Conservation (phyloP, 129 eudicot species). For the carrot (Daucus carota) region DNA sequence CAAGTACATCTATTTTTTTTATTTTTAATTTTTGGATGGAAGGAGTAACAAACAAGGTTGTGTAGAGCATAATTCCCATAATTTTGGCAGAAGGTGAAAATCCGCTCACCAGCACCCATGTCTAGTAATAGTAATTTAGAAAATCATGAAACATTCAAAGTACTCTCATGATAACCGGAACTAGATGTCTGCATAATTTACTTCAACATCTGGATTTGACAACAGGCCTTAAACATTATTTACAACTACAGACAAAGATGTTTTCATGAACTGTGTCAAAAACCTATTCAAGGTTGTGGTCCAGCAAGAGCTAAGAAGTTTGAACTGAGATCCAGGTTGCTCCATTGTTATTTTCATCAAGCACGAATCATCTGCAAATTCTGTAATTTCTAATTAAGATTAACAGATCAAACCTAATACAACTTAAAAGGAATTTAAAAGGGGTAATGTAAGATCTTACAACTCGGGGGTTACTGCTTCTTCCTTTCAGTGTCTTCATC, state of each 20-base stretch:
- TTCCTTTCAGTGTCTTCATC: conserved; percentile 69
- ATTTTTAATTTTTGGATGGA: no score
- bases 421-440: neutral
- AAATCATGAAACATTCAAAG: neutral
- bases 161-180: neutral
- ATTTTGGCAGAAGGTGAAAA: neutral
- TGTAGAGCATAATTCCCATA: neutral
- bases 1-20: no score
- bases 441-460: conserved; percentile 24
- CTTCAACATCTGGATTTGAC: neutral
- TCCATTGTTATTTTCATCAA: conserved; percentile 20
- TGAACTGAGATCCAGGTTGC: neutral
- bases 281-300: neutral
- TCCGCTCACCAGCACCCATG: neutral
- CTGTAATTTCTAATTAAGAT: neutral
- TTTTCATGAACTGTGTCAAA: neutral
- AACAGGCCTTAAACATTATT: conserved; percentile 11
- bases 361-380: conserved; percentile 61
- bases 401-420: neutral
- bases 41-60: neutral
- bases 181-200: neutral
- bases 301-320: conserved; percentile 4
- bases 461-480: conserved; percentile 45
- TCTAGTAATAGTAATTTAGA: neutral
- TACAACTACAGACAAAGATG: conserved; percentile 14